Conservation (phyloP, 163 green algal genomes). For the Prototheca wickerhamii region DNA sequence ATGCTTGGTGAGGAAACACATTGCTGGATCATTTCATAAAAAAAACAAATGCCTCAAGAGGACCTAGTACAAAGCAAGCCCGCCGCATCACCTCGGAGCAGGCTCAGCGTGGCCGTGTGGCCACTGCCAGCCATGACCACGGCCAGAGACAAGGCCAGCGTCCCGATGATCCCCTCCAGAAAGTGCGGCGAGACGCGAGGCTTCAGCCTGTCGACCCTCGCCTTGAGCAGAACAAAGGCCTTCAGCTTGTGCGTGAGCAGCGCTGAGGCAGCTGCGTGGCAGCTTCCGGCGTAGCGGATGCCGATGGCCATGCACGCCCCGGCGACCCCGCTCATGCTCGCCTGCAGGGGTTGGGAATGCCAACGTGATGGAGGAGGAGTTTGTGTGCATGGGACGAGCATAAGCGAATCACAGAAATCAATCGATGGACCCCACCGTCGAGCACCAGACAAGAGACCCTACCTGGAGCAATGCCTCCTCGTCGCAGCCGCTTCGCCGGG, state of each 20-base stretch:
- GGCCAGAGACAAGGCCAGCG: slow-evolving; percentile 49
- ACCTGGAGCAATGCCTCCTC: too few species aligned
- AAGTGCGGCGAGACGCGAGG: slow-evolving; percentile 34
- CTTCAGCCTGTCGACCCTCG: slow-evolving; percentile 3
- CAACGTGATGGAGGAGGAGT: not conserved
- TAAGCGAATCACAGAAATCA: too few species aligned
- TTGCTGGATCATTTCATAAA: too few species aligned
- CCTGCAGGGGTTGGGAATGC: not conserved
- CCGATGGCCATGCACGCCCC: slow-evolving; percentile 69
- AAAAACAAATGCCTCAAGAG: not conserved
- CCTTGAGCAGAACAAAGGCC: slow-evolving; percentile 11
- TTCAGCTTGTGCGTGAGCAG: slow-evolving; percentile 5
- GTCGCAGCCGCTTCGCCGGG: too few species aligned
- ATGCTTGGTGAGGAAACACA: not conserved
- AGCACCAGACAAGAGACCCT: too few species aligned
- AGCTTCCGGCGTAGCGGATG: slow-evolving; percentile 60
- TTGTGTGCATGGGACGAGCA: not conserved
- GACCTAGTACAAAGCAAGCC: not conserved
- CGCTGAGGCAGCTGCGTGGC: slow-evolving; percentile 19
- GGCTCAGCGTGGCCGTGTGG: slow-evolving; percentile 72
- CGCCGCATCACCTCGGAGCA: slow-evolving; percentile 51
- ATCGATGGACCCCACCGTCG: too few species aligned
- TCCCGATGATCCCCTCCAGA: slow-evolving; percentile 56
- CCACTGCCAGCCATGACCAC: slow-evolving; percentile 82
- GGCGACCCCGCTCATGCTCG: slow-evolving; percentile 12